Evolutionary conservation across 2,329 filamentous ascomycete genomes (phyloP), one percentile per base, ranked within the genome.

Genomic region (Rhinocladiella similis): DNA sequence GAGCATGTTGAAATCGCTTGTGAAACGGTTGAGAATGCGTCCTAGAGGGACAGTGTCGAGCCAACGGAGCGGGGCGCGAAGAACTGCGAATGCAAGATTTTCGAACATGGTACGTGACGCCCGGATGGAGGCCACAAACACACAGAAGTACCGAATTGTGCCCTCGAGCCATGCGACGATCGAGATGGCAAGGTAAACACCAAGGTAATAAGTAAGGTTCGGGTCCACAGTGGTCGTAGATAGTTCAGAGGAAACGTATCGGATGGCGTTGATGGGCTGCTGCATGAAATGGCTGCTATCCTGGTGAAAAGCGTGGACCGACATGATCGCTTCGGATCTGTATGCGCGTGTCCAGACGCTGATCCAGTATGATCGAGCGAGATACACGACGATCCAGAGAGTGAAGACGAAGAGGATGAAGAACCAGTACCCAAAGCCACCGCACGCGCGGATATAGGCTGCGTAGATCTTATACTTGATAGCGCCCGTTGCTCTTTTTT

Each of bases 31-130:
- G 18, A 92, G 76, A 36, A 92, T 83, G 45, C 89, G 83, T 1
- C 89, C 89, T 1, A 91, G 77, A 0, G 90, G 90, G 0, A 91
- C 86, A 0, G 89, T 92, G 67, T 93, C 89, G 36, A 93, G 79
- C 87, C 88, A 91, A 59, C 88, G 79, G n/a, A 92, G 76, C 1
- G 88, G 89, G 5, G 89, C 85, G 16, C 87, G 82, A 3, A 93
- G 77, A 10, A 93, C 80, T 0, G 83, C 79, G 62, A 83, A 84
- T 42, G 86, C 83, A 60, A 91, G 80, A 50, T 80, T 80, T 19
- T 83, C 79, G 61, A 91, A 93, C 3, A 92, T 76, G 43, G 74
- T 74, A 38, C 83, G 78, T n/a, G 88, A 91, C 2, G 88, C 88
- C 56, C 78, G 80, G 63, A 91, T 78, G 12, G 87, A 87, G 47